phyloP scores from a whole-genome alignment of 148 eudicot genomes.

The Amaranthus palmeri region DNA sequence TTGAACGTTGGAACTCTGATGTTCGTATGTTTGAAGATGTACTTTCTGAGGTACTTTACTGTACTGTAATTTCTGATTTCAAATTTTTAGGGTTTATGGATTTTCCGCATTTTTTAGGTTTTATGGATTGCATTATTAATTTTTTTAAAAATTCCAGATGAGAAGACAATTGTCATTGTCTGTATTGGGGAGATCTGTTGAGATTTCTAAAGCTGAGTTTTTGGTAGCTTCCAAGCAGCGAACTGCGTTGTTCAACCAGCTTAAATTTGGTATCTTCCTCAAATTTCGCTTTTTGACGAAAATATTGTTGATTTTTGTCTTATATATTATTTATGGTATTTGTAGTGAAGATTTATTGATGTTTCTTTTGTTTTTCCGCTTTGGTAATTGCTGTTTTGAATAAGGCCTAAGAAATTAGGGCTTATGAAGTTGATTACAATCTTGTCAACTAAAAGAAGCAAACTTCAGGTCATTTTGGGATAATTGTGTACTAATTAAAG shows the following conservation, averaged over 20 bases:
- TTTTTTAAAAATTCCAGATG: constrained; percentile 37
- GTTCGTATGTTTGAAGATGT: constrained; percentile 23
- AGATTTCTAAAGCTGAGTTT: constrained; percentile 26
- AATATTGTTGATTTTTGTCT: not conserved
- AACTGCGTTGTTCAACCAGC: constrained; percentile 30
- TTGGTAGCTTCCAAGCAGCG: constrained; percentile 33
- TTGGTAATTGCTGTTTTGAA: too few relatives aligned
- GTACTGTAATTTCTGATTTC: not conserved
- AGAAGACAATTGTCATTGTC: constrained; percentile 21
- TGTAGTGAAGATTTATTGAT: not conserved
- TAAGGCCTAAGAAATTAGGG: too few relatives aligned
- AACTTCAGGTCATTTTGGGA: too few relatives aligned
- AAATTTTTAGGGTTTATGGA: constrained; percentile 12
- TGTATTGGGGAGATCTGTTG: constrained; percentile 27
- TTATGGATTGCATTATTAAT: constrained; percentile 9
- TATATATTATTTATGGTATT: not conserved
- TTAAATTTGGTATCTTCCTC: constrained; percentile 39
- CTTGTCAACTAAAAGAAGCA: too few relatives aligned
- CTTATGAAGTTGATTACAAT: too few relatives aligned
- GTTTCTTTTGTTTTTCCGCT: not conserved
- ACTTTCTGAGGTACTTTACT: constrained; percentile 36
- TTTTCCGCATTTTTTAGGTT: not conserved
- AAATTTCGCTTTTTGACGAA: not conserved
- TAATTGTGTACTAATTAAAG: too few relatives aligned
- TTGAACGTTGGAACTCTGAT: constrained; percentile 34